Percentiles rank a stretch among this genome's conserved stretches.
These are phyloP conservation scores for Ceratocystis diversiconidia DNA, from an alignment of 2,329 filamentous ascomycete genomes.

Conservation along the genomic window DNA sequence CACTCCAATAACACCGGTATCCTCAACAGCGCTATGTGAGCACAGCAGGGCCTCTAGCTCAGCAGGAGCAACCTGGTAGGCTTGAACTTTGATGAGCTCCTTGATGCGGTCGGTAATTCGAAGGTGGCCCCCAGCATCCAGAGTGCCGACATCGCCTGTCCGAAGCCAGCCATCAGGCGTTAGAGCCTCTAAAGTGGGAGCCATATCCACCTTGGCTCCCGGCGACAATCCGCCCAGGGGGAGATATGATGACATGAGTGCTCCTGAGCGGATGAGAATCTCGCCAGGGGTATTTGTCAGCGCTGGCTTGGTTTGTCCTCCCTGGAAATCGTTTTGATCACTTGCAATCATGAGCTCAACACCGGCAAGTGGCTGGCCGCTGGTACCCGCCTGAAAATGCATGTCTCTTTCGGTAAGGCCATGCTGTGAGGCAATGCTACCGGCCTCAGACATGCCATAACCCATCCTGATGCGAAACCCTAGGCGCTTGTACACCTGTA, in stretches of 20 bases:
- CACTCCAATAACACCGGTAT: conserved; percentile 51
- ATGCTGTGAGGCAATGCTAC: conserved; percentile 48
- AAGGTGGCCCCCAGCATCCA: conserved; percentile 40
- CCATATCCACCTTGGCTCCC: conserved; percentile 26
- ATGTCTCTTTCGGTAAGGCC: conserved; percentile 36
- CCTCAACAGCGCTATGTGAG: conserved; percentile 36
- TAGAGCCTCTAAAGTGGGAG: conserved; percentile 27
- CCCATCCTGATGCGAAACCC: conserved; percentile 43
- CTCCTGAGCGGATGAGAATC: conserved; percentile 49
- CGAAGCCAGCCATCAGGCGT: conserved; percentile 51
- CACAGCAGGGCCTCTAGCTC: conserved; percentile 30
- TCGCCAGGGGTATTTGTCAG: conserved; percentile 43
- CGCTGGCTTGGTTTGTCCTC: conserved; percentile 17
- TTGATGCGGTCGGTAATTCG: conserved; percentile 61
- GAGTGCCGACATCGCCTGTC: conserved; percentile 54
- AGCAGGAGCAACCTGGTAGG: conserved; percentile 45
- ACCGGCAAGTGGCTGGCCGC: conserved; percentile 50
- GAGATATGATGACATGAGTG: conserved; percentile 56
- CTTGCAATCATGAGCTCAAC: conserved; percentile 52
- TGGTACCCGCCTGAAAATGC: conserved; percentile 41
- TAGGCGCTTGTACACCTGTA: conserved; percentile 45
- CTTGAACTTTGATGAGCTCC: conserved; percentile 49
- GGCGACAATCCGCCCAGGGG: conserved; percentile 33
- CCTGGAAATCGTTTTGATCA: conserved; percentile 25
- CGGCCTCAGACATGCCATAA: conserved; percentile 63